Base-by-base conservation (phyloP, 306 rosid genomes). In the Pueraria montana region DNA sequence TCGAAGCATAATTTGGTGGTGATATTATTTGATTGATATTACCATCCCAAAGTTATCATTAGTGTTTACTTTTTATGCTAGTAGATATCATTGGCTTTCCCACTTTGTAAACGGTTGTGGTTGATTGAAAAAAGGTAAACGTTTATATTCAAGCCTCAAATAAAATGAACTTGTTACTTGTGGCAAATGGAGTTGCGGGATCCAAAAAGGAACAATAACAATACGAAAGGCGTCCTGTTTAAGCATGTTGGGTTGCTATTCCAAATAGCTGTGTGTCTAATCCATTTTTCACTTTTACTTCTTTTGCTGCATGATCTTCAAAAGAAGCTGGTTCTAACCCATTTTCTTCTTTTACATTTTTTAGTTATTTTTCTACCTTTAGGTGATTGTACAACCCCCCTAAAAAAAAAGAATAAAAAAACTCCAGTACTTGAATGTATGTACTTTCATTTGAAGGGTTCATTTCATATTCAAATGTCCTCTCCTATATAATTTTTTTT, bases 11-110 rank as follows among this genome's bases (percentile, higher is more conserved):
- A 66, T 80, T 69, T 43, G n/a, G 56, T 43, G n/a, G 56, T 74
- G 48, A 50, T 16, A 16, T 69, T 79, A 53, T 59, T 69, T 70
- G 67, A 70, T 63, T 58, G 72, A 70, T 72, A 80, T 77, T 58
- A 18, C 23, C 24, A 72, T 76, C 83, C 80, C 27, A 76, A 65
- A 72, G 84, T 27, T 56, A 77, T 70, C 80, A 75, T 80, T 79
- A 40, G 34, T 16, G 13, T 27, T 40, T 73, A 40, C 68, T 42
- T 79, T 81, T 76, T 20, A 72, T 56, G 80, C 69, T 69, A 70
- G 32, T 81, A 40, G 74, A 62, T 67, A 42, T 83, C 26, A 36
- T 77, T 80, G 56, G 40, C 50, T 72, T 72, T 68, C 11, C 63
- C 71, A 36, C 74, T 56, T 66, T 72, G 49, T 49, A 72, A 67